phyloP scores from a whole-genome alignment of 139 green algal genomes.

The Chlamydomonas asymmetrica region DNA sequence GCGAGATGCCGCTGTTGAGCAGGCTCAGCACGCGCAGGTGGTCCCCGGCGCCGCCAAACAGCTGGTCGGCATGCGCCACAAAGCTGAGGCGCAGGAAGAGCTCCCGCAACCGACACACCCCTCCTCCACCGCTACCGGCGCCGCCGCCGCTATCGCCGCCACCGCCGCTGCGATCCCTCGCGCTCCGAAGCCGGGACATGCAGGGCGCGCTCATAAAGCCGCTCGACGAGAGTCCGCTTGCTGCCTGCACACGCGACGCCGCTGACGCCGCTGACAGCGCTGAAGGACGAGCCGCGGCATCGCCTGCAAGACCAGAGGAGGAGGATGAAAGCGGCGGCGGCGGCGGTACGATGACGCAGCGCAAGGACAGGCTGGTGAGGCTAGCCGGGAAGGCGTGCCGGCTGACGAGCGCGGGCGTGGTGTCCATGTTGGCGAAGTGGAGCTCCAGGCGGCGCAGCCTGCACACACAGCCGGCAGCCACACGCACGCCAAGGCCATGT shows the following conservation, averaged over 20 bases:
- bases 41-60: not conserved
- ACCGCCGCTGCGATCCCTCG: not conserved
- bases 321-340: too few species aligned
- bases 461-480: not conserved
- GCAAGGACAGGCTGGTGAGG: conserved; percentile 3
- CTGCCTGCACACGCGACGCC: too few species aligned
- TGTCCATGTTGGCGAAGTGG: conserved; percentile 6
- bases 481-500: too few species aligned
- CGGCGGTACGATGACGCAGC: conserved; percentile 3
- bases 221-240: too few species aligned
- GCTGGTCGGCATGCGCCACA: not conserved
- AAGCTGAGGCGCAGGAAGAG: not conserved
- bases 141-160: not conserved
- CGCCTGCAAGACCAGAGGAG: too few species aligned
- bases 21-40: conserved; percentile 10
- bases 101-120: not conserved
- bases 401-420: not conserved
- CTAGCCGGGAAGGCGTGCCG: not conserved
- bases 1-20: conserved; percentile 1
- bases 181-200: too few species aligned
- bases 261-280: too few species aligned
- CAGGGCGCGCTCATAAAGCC: too few species aligned
- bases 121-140: not conserved
- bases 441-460: conserved; percentile 5
- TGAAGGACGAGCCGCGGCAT: too few species aligned